These are phyloP conservation scores for Tuber melanosporum DNA, from an alignment of 495 filamentous ascomycete genomes.

Conservation along the genomic window DNA sequence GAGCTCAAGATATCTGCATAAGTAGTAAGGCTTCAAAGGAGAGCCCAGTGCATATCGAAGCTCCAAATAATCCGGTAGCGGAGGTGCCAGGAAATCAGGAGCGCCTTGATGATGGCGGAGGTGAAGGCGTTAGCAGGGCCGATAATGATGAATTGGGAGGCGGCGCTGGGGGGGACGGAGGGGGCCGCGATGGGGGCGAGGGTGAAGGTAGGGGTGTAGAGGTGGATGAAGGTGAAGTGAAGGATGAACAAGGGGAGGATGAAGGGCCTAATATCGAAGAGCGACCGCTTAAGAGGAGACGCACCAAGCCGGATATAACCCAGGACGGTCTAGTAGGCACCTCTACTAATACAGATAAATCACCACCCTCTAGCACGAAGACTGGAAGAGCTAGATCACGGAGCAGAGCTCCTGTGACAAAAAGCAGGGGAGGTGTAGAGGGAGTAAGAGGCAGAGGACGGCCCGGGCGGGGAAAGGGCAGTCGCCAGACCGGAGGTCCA, in stretches of 20 bases:
- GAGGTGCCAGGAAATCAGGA: slow-evolving; percentile 14
- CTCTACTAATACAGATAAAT: background rate
- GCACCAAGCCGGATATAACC: background rate
- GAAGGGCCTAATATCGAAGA: background rate
- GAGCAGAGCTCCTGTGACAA: slow-evolving; percentile 7
- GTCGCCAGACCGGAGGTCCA: slow-evolving; percentile 30
- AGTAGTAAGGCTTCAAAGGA: slow-evolving; percentile 31
- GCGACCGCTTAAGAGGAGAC: background rate
- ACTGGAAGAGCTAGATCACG: slow-evolving; percentile 20
- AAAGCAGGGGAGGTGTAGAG: background rate
- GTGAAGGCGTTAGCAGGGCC: background rate
- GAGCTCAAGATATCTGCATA: slow-evolving; percentile 26
- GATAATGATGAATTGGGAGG: background rate
- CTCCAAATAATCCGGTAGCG: slow-evolving; percentile 27
- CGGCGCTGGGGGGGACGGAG: background rate
- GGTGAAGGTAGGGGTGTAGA: slow-evolving; percentile 10
- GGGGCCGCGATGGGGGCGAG: background rate
- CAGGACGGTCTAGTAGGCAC: background rate
- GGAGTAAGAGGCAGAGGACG: background rate
- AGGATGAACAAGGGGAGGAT: slow-evolving; percentile 19
- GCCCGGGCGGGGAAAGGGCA: slow-evolving; percentile 14
- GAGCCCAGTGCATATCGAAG: slow-evolving; percentile 19
- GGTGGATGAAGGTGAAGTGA: slow-evolving; percentile 27
- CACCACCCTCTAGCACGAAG: slow-evolving; percentile 12
- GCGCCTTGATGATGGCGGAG: slow-evolving; percentile 9